Evolutionary conservation across 1,139 yeast species (phyloP), one percentile per base, ranked within the genome.

Genomic region (Suhomyces panamericanus): DNA sequence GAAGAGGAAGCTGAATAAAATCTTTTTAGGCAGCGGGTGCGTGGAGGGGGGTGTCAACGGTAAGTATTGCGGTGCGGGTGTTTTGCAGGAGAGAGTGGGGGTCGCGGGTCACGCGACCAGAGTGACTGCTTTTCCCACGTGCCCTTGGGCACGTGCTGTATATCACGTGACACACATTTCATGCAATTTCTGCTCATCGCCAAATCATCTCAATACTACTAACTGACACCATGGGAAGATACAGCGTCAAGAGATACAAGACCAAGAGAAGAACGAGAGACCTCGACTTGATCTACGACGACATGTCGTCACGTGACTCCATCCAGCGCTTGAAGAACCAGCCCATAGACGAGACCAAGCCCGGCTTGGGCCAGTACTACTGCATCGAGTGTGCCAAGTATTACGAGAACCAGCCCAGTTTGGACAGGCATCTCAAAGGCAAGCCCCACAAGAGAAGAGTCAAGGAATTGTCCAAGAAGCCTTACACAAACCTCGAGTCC

Each of bases 351-450:
- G 98, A 91, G 68, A 82, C 82, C 41, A 85, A 85, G 62, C 93
- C 97, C 0, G 99, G 99, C 4, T 70, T 93, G 55, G 99, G 97
- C 14, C 98, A 93, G 67, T 86, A 82, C 66, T 93, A 89, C 66
- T 93, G 98, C 67, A 78, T 93, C 46, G 96, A 90, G 54, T 93
- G 99, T 74, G 96, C 96, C 43, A 87, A 85, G 65, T 89, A 93
- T 65, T 89, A 82, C 60, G 97, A 91, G 61, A 84, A 84, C 49
- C 91, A 86, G 44, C 64, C 68, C 35, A 87, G 96, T 12, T 73
- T 87, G 50, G 81, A 81, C 52, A 77, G 84, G 22, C 99, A 93
- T 67, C 69, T 77, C 52, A 80, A 81, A 57, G 78, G 86, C 9
- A 90, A 90, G 62, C 77, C 84, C 9, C 98, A 93, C 66, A 90